Evolutionary conservation across 805 yeast species (phyloP).

Genomic region (Zygotorulaspora florentina): DNA sequence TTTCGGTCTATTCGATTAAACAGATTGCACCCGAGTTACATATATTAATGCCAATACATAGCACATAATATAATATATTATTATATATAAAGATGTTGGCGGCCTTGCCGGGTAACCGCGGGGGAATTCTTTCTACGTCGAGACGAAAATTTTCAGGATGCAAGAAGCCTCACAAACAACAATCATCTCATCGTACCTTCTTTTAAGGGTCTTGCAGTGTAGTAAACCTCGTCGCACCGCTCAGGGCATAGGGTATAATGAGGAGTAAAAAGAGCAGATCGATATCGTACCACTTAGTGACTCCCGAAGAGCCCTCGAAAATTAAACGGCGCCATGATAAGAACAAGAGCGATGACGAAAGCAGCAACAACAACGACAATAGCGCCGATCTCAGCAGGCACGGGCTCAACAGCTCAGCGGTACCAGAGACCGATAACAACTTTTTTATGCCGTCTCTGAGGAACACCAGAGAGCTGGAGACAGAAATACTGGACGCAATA

Average conservation of each 20-base stretch:
- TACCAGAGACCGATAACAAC: neutral
- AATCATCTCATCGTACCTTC: neutral
- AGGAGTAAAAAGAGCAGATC: conserved; percentile 7
- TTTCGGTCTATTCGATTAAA: conserved; percentile 86
- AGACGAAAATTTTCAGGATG: too few species aligned
- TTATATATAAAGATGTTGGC: too few species aligned
- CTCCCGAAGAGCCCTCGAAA: conserved; percentile 23
- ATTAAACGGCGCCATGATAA: neutral
- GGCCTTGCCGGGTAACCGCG: too few species aligned
- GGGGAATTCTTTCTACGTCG: too few species aligned
- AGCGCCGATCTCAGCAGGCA: neutral
- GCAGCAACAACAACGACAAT: neutral
- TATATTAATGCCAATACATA: too few species aligned
- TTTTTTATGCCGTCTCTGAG: conserved; percentile 18
- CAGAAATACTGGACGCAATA: conserved; percentile 17
- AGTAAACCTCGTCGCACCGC: neutral
- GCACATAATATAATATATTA: too few species aligned
- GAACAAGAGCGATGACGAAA: neutral
- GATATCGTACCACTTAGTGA: conserved; percentile 18
- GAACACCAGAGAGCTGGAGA: conserved; percentile 26
- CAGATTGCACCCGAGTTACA: conserved; percentile 15
- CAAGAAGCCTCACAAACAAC: neutral
- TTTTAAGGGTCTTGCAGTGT: neutral
- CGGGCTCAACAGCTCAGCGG: neutral
- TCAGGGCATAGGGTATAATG: conserved; percentile 1